Percentiles rank a stretch among this genome's conserved stretches.
Evolutionary conservation across 257 asterid genomes (phyloP).

Genomic region (Plantago ovata): DNA sequence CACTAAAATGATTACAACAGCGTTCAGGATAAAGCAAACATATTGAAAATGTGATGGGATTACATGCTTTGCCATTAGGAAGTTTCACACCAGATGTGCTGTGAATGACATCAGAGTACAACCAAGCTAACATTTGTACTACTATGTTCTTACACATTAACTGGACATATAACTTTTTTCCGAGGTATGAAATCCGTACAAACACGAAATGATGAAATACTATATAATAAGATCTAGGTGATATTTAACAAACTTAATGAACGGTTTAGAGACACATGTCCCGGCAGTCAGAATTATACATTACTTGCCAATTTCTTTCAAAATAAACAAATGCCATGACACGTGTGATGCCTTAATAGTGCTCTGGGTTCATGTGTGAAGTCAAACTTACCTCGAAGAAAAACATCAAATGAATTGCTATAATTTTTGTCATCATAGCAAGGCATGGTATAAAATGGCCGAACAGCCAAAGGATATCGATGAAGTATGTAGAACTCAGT

Average conservation of each 20-base stretch:
- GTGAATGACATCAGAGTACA: neutral
- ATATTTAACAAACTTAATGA: too few species aligned
- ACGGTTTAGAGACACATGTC: neutral
- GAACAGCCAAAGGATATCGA: conserved; percentile 77
- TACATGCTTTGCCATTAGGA: neutral
- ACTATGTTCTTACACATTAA: neutral
- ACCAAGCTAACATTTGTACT: neutral
- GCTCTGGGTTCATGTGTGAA: neutral
- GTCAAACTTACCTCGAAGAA: conserved; percentile 60
- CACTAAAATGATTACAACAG: neutral
- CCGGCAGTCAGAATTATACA: neutral
- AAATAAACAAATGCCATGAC: neutral
- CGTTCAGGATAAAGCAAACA: neutral
- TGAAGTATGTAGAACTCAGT: conserved; percentile 97
- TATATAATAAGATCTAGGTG: neutral
- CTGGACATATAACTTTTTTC: neutral
- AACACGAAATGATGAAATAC: neutral
- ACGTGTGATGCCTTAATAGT: neutral
- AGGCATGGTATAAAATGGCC: conserved; percentile 96
- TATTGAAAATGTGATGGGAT: neutral
- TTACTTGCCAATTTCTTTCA: neutral
- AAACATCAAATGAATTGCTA: conserved; percentile 90
- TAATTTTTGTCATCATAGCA: conserved; percentile 56
- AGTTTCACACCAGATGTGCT: neutral
- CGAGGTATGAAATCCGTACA: neutral